phyloP scores from a whole-genome alignment of 768 basidiomycete species.

The Termitomyces sp. region DNA sequence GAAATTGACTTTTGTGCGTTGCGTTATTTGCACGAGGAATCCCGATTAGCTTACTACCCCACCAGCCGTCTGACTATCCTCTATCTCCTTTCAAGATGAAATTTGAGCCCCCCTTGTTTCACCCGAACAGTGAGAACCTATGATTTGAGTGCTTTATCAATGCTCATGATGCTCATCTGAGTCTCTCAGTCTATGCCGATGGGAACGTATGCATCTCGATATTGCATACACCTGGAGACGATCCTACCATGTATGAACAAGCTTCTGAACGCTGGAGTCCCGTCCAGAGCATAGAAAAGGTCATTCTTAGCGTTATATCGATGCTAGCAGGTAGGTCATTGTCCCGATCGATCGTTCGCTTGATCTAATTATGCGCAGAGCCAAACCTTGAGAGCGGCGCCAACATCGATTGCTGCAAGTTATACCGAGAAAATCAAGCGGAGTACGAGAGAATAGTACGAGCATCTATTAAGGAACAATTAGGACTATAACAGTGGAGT shows the following conservation, averaged over 20 bases:
- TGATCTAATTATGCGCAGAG: conserved; percentile 37
- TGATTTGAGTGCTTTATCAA: background rate
- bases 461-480: conserved; percentile 77
- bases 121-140: conserved; percentile 82
- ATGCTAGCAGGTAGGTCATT: conserved; percentile 82
- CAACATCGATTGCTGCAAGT: conserved; percentile 95
- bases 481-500: conserved; percentile 53
- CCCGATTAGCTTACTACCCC: background rate
- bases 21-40: background rate
- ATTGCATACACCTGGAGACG: conserved; percentile 89
- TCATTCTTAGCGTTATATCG: conserved; percentile 90
- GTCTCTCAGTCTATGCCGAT: conserved; percentile 81
- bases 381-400: conserved; percentile 97
- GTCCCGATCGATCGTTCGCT: conserved; percentile 4
- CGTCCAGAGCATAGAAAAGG: conserved; percentile 98
- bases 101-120: conserved; percentile 95
- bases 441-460: conserved; percentile 89
- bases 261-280: conserved; percentile 98
- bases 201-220: conserved; percentile 99
- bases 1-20: conserved; percentile 84
- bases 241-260: conserved; percentile 90
- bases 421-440: conserved; percentile 83
- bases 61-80: conserved; percentile 88
- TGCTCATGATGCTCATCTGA: conserved; percentile 4
- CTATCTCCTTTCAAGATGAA: conserved; percentile 99